Evolutionary conservation across 148 eudicot species (phyloP).

Genomic region (Tetragonia tetragonoides): DNA sequence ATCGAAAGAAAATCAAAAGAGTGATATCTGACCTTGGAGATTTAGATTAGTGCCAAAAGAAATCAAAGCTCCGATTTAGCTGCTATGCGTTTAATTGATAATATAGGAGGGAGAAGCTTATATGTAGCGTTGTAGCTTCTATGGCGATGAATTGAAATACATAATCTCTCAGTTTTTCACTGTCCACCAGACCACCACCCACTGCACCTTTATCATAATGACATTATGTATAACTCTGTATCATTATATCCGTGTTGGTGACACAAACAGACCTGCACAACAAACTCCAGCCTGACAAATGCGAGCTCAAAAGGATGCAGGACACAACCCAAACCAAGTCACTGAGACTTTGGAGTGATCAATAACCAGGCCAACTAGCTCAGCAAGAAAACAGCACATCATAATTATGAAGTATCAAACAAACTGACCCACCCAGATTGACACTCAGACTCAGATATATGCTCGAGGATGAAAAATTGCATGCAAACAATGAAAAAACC

Average conservation of each 20-base stretch:
- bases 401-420: background rate
- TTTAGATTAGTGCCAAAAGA: too few species aligned
- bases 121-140: too few species aligned
- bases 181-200: background rate
- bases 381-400: background rate
- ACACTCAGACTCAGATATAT: background rate
- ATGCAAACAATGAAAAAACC: too few species aligned
- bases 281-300: background rate
- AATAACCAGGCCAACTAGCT: background rate
- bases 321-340: background rate
- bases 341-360: background rate
- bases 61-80: too few species aligned
- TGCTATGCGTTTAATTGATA: too few species aligned
- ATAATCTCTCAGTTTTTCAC: background rate
- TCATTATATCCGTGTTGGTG: background rate
- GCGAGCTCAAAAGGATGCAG: background rate
- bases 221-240: background rate
- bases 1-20: too few species aligned
- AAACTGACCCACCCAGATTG: background rate
- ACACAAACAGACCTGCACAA: background rate
- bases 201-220: background rate
- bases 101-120: too few species aligned
- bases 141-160: too few species aligned
- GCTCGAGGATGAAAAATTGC: background rate
- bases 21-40: too few species aligned